Evolutionary conservation across 768 basidiomycete genomes (phyloP).

Genomic region (Phlegmacium glaucopus): DNA sequence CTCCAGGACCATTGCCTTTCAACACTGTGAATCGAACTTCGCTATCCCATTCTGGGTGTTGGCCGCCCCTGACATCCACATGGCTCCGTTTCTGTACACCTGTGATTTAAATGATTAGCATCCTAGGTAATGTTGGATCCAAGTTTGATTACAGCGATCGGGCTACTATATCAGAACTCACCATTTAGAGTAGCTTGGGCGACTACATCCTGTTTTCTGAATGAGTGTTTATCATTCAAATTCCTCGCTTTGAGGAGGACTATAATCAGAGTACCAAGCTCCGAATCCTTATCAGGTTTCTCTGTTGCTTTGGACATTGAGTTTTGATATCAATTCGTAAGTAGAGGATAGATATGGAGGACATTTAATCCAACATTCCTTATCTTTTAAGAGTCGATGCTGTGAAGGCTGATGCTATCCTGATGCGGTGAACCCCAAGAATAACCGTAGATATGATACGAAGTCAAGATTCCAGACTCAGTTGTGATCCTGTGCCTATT

Average conservation of each 20-base stretch:
- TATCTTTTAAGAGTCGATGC: too few relatives aligned
- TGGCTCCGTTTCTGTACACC: slow-evolving; percentile 66
- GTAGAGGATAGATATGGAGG: too few relatives aligned
- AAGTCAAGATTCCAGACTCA: too few relatives aligned
- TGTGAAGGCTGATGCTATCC: too few relatives aligned
- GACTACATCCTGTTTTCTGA: slow-evolving; percentile 92
- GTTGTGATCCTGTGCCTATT: too few relatives aligned
- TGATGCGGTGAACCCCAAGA: too few relatives aligned
- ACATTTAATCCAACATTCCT: too few relatives aligned
- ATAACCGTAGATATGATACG: too few relatives aligned
- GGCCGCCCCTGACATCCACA: slow-evolving; percentile 82
- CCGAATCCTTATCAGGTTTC: slow-evolving; percentile 35
- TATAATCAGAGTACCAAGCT: slow-evolving; percentile 80
- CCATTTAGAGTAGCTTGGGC: slow-evolving; percentile 60
- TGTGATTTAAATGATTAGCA: slow-evolving; percentile 15
- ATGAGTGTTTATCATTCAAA: slow-evolving; percentile 75
- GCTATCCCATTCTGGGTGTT: slow-evolving; percentile 91
- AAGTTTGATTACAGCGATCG: neutral
- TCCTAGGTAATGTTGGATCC: neutral
- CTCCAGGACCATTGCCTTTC: slow-evolving; percentile 41
- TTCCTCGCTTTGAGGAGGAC: slow-evolving; percentile 85
- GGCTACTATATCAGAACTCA: slow-evolving; percentile 14
- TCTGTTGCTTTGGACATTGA: slow-evolving; percentile 9
- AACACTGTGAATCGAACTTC: slow-evolving; percentile 78
- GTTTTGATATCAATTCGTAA: neutral